These are phyloP conservation scores for Eucommia ulmoides DNA, from an alignment of 257 asterid species.

Conservation along the genomic window DNA sequence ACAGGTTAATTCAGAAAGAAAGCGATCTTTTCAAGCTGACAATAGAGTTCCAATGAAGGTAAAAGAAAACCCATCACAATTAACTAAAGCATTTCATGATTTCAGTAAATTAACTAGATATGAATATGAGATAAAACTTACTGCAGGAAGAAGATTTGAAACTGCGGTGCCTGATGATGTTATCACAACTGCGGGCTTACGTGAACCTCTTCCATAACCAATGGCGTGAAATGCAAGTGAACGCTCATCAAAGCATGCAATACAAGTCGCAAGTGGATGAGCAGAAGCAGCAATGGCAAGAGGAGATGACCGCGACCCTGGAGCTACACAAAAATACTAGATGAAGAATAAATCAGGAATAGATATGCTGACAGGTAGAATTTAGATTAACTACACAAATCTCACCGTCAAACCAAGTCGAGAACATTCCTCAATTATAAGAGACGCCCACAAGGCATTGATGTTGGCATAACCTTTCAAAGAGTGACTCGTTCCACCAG, in stretches of 20 bases:
- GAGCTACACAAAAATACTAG: slow-evolving; percentile 94
- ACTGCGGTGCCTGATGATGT: slow-evolving; percentile 99
- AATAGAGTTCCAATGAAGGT: too few species aligned
- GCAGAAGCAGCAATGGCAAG: slow-evolving; percentile 92
- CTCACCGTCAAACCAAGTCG: slow-evolving; percentile 95
- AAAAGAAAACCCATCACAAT: too few species aligned
- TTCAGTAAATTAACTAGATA: too few species aligned
- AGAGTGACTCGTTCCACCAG: slow-evolving; percentile 18
- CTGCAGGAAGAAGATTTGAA: slow-evolving; percentile 95
- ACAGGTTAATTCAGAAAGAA: too few species aligned
- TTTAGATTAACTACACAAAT: slow-evolving; percentile 9
- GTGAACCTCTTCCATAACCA: slow-evolving; percentile 91
- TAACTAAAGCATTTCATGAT: too few species aligned
- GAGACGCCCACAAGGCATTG: slow-evolving; percentile 86
- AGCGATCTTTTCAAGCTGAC: too few species aligned
- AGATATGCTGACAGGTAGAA: slow-evolving; percentile 4
- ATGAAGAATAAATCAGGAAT: slow-evolving; percentile 30
- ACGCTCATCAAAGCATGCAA: slow-evolving; percentile 87
- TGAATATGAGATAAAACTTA: slow-evolving; percentile 28
- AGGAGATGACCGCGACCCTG: slow-evolving; percentile 97
- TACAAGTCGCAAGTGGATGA: slow-evolving; percentile 79
- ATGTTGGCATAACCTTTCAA: slow-evolving; percentile 52
- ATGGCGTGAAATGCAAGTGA: slow-evolving; percentile 95
- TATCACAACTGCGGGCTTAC: slow-evolving; percentile 73
- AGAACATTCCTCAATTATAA: slow-evolving; percentile 83